Conservation (phyloP, 2,329 filamentous ascomycete species). For the Talaromyces sp. region DNA sequence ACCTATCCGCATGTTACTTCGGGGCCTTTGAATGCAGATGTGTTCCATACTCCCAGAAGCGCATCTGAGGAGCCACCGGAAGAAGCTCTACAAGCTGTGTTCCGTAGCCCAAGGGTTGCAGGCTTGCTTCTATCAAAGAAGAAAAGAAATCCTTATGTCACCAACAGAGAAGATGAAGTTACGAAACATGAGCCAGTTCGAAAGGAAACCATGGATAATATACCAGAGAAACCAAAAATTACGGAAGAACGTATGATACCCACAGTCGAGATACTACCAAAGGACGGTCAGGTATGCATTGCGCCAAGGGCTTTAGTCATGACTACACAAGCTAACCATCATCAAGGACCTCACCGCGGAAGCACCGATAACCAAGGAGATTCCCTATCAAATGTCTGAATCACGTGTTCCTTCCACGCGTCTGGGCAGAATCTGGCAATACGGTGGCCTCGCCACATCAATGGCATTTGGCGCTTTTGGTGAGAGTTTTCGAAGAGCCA, state of each 20-base stretch:
- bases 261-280: background rate
- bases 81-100: constrained; percentile 57
- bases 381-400: constrained; percentile 68
- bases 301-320: background rate
- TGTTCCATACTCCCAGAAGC: constrained; percentile 43
- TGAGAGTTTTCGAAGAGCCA: constrained; percentile 74
- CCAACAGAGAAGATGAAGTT: constrained; percentile 15
- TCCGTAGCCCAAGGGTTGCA: constrained; percentile 56
- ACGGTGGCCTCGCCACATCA: constrained; percentile 83
- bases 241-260: background rate
- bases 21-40: constrained; percentile 51
- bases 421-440: constrained; percentile 87
- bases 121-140: constrained; percentile 44
- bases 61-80: constrained; percentile 49
- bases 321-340: constrained; percentile 16
- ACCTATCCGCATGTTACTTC: constrained; percentile 25
- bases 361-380: constrained; percentile 21
- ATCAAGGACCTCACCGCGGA: constrained; percentile 24
- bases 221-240: background rate
- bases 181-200: background rate
- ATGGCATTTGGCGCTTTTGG: constrained; percentile 91
- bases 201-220: background rate
- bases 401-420: constrained; percentile 87
- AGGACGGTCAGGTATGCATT: background rate
- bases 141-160: constrained; percentile 13